Conservation (phyloP, 441 rosid species). For the Brassica hybrid region DNA sequence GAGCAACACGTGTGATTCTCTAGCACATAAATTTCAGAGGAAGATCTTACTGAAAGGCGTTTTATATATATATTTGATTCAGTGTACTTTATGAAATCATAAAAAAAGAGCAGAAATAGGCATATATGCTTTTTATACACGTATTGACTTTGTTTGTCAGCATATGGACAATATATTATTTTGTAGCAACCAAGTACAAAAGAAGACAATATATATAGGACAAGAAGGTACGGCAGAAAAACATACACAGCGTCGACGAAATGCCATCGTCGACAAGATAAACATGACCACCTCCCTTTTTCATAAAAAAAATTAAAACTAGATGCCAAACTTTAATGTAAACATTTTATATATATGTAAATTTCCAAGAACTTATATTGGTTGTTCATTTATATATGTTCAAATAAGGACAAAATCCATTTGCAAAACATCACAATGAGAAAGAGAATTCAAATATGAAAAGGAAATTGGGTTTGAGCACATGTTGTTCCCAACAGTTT, state of each 20-base stretch:
- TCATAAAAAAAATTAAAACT: background rate
- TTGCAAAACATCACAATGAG: too few species aligned
- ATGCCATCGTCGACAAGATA: slow-evolving; percentile 33
- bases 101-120: slow-evolving; percentile 5
- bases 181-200: background rate
- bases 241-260: background rate
- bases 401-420: too few species aligned
- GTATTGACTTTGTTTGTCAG: slow-evolving; percentile 6
- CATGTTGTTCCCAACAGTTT: too few species aligned
- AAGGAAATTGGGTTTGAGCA: too few species aligned
- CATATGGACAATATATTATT: background rate
- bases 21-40: background rate
- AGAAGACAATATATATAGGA: slow-evolving; percentile 10
- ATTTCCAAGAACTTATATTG: background rate
- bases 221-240: slow-evolving; percentile 33
- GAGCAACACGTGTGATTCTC: background rate
- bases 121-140: background rate
- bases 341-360: background rate
- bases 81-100: background rate
- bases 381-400: too few species aligned
- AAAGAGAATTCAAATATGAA: background rate
- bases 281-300: slow-evolving; percentile 21
- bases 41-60: background rate
- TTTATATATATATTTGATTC: too few species aligned
- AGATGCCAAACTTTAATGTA: background rate